Evolutionary conservation across 345 rosid genomes (phyloP).

Genomic region (Eucalyptus grandis): DNA sequence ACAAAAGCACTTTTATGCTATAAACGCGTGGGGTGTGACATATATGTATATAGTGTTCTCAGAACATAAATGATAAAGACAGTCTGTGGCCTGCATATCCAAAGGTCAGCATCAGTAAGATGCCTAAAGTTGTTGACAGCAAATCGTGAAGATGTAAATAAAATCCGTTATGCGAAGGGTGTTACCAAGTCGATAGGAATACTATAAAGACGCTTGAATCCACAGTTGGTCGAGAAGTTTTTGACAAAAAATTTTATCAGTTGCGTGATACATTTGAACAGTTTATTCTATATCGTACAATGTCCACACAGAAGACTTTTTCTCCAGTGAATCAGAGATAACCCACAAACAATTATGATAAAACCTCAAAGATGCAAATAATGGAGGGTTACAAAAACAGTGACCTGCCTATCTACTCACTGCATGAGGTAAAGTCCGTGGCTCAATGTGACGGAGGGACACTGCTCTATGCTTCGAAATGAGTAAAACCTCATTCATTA

Average conservation of each 20-base stretch:
- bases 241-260: background rate
- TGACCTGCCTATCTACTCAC: background rate
- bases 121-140: background rate
- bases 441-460: background rate
- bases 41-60: background rate
- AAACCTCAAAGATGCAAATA: background rate
- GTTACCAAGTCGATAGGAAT: background rate
- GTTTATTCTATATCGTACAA: background rate
- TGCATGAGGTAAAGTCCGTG: background rate
- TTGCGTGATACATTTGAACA: background rate
- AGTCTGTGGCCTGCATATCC: background rate
- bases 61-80: background rate
- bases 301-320: background rate
- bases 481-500: background rate
- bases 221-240: background rate
- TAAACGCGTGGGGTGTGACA: background rate
- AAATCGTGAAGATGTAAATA: background rate
- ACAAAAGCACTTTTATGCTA: background rate
- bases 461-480: background rate
- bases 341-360: background rate
- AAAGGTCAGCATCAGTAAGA: background rate
- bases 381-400: background rate
- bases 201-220: background rate
- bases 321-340: background rate
- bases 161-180: background rate